Evolutionary conservation across 805 yeast genomes (phyloP), one percentile per base, ranked within the genome.

Genomic region (Isabelozyma rhagii): DNA sequence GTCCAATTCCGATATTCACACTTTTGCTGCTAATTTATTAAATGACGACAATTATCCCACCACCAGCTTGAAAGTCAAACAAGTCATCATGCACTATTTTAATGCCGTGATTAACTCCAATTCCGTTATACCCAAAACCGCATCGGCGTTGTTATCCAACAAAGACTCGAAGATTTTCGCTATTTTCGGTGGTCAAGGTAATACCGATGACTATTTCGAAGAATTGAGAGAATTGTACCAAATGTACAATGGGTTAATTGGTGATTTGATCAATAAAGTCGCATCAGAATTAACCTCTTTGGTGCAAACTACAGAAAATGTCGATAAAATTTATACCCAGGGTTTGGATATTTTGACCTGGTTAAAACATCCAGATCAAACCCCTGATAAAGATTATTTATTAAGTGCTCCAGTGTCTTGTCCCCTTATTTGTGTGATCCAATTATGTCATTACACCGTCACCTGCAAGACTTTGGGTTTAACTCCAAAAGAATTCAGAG

Each of bases 111-210:
- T 63, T 49, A 58, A 60, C 55, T 62, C 70, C 34, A 62, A 65
- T 41, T 55, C 63, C 47, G 50, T 48, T 38, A 59, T 67, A 45
- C 55, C 59, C 31, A 53, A 57, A 39, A 52, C 53, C 34, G 66
- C 63, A 47, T 64, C 72, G 4, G 69, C 87, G 46, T 77, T 93
- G 51, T 79, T 90, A 66, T 78, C 51, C 6, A 47, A 47, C 3
- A 49, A 49, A 36, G 50, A 49, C 46, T 89, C 92, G 43, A 75
- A 78, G 52, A 70, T 92, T 49, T 83, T 80, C 52, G 96, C 97
- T 55, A 84, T 94, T 58, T 94, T 93, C 62, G 99, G 99, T 67
- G 99, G 99, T 63, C 99, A 94, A 77, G 99, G 99, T 72, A 93
- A 90, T 76, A 85, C 96, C 47, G 98, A 94, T 66, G 97, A 94